phyloP scores from a whole-genome alignment of 1,284 basidiomycete species.

The Microbotryum intermedium region DNA sequence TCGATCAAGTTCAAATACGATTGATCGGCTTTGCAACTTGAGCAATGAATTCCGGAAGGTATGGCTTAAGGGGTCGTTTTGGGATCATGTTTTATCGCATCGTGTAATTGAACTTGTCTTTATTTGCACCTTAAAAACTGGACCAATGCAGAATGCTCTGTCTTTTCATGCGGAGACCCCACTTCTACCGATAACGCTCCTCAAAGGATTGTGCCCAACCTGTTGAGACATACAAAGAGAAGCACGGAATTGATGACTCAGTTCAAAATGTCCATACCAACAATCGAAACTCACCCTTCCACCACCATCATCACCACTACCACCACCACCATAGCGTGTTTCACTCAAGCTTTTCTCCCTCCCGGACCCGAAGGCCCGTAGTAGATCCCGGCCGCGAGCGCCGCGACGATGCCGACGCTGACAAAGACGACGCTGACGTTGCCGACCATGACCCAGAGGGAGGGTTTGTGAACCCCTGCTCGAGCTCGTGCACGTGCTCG shows the following conservation, averaged over 20 bases:
- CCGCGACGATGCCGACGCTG: constrained; percentile 14
- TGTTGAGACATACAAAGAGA: not conserved
- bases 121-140: too few relatives aligned
- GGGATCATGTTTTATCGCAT: too few relatives aligned
- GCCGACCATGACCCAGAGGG: constrained; percentile 8
- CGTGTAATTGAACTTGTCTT: too few relatives aligned
- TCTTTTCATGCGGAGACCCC: too few relatives aligned
- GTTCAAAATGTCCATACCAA: constrained; percentile 16
- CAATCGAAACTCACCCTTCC: constrained; percentile 1
- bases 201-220: constrained; percentile 32
- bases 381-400: constrained; percentile 22
- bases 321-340: not conserved
- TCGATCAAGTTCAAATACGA: constrained; percentile 28
- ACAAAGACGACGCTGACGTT: constrained; percentile 14
- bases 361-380: constrained; percentile 26
- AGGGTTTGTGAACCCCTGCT: not conserved
- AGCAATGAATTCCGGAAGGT: too few relatives aligned
- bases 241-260: constrained; percentile 7
- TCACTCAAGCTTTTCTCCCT: not conserved
- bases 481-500: not conserved
- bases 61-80: too few relatives aligned
- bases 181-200: not conserved
- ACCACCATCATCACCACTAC: not conserved
- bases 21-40: too few relatives aligned
- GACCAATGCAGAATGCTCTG: too few relatives aligned